Percentiles rank a stretch among this genome's conserved stretches.
Conservation (phyloP, 805 yeast genomes). For the Cyberlindnera galapagoensis region DNA sequence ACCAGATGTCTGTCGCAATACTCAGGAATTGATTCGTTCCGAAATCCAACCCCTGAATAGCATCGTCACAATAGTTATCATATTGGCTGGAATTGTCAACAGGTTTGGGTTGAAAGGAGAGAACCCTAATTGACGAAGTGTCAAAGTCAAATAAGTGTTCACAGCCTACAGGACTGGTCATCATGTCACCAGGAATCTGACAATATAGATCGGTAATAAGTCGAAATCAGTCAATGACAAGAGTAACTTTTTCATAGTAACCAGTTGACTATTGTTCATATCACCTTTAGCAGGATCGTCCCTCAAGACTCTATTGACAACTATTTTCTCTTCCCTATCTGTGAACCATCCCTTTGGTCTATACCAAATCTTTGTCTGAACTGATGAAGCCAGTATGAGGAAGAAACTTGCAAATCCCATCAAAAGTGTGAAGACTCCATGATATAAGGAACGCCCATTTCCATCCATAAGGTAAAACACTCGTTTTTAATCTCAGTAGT, state of each 20-base stretch:
- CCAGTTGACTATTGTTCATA: slow-evolving; percentile 55
- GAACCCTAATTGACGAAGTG: slow-evolving; percentile 43
- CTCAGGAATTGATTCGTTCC: slow-evolving; percentile 26
- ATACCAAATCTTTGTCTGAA: slow-evolving; percentile 44
- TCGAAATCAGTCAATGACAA: slow-evolving; percentile 41
- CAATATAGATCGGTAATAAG: slow-evolving; percentile 48
- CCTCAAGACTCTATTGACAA: slow-evolving; percentile 51
- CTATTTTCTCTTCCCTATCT: slow-evolving; percentile 48
- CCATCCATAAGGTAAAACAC: slow-evolving; percentile 49
- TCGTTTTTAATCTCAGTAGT: slow-evolving; percentile 44
- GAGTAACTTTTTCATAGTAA: slow-evolving; percentile 33
- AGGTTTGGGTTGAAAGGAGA: slow-evolving; percentile 44
- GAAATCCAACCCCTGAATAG: slow-evolving; percentile 32
- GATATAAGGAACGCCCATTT: slow-evolving; percentile 60
- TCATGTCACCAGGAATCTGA: slow-evolving; percentile 39
- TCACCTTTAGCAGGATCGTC: slow-evolving; percentile 68
- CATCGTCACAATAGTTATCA: slow-evolving; percentile 32
- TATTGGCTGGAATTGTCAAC: slow-evolving; percentile 43
- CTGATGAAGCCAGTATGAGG: slow-evolving; percentile 52
- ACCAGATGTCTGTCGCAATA: slow-evolving; percentile 27
- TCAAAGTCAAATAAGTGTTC: slow-evolving; percentile 39
- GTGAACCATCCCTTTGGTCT: slow-evolving; percentile 49
- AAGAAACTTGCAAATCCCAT: slow-evolving; percentile 45
- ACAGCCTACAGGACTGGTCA: slow-evolving; percentile 31
- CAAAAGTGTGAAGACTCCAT: slow-evolving; percentile 50